Base-by-base conservation (phyloP, 768 basidiomycete species). In the Mycena pura region DNA sequence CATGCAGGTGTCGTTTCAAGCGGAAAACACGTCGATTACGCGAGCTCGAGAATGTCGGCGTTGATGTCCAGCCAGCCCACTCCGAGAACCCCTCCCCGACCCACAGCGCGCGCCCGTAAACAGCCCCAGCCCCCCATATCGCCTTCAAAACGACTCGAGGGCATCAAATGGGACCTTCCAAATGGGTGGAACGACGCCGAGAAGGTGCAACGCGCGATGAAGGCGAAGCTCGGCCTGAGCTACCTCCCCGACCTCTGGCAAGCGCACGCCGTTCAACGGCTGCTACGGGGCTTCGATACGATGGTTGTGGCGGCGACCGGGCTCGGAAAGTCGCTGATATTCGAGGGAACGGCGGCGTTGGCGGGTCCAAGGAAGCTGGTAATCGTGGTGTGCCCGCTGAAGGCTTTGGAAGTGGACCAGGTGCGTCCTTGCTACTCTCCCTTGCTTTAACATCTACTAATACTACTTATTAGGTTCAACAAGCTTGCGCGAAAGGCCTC, bases 401-500 rank as follows among this genome's bases (percentile, higher is more conserved):
- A 74, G 47, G 72, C 73, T 2, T 51, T 73, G 6, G 70, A 72
- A 47, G 32, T 36, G n/a, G 71, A 74, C 58, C 73, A 74, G 70
- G 73, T 73, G 38, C n/a, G 65, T n/a, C n/a, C n/a, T n/a, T 60
- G 19, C 43, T 17, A 22, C 44, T 14, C n/a, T 43, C 21, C n/a
- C 8, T 45, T n/a, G n/a, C n/a, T n/a, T n/a, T n/a, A n/a, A n/a
- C n/a, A n/a, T n/a, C n/a, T n/a, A n/a, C n/a, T n/a, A n/a, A n/a
- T n/a, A n/a, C n/a, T n/a, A n/a, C n/a, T 36, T 6, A 31, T 14
- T 31, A 60, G 58, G 58, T 51, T 22, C 40, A 51, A 21, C 49
- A 53, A 14, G 58, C 58, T n/a, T 11, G 25, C 9, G 50, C 44
- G 27, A 60, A 60, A 28, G 44, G 44, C 1, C 25, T 60, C 10